Conservation (phyloP, 371 early-diverging fungal genomes). For the Zopfochytrium polystomum region DNA sequence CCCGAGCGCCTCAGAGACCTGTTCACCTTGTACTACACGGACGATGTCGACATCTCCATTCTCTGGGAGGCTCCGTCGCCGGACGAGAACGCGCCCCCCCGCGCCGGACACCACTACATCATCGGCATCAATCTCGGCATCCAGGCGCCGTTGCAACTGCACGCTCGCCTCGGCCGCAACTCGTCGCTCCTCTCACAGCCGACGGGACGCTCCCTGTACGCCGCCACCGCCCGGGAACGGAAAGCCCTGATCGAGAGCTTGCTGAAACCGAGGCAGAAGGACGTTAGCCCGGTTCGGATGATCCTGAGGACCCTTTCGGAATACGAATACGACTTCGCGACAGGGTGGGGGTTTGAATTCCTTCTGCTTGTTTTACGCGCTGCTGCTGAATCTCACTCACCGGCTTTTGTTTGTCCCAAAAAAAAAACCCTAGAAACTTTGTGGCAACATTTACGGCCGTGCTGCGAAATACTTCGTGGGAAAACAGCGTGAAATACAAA, state of each 20-base stretch:
- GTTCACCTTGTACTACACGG: constrained; percentile 76
- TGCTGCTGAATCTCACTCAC: background rate
- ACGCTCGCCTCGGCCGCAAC: constrained; percentile 21
- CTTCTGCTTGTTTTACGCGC: background rate
- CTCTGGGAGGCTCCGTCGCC: constrained; percentile 69
- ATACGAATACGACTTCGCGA: constrained; percentile 9
- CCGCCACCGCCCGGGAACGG: constrained; percentile 65
- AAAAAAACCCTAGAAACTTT: constrained; percentile 20
- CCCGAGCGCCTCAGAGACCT: constrained; percentile 42
- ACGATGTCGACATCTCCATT: constrained; percentile 82
- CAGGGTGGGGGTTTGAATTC: too few species aligned
- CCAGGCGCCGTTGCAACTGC: constrained; percentile 60
- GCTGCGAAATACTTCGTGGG: constrained; percentile 38
- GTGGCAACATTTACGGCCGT: constrained; percentile 22
- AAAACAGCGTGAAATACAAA: constrained; percentile 22
- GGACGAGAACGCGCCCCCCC: constrained; percentile 51
- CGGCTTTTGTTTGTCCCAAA: background rate
- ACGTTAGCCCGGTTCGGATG: constrained; percentile 67
- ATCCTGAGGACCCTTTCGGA: constrained; percentile 29
- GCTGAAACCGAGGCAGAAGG: constrained; percentile 58
- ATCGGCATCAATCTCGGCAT: constrained; percentile 83
- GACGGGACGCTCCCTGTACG: constrained; percentile 60
- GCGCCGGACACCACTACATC: constrained; percentile 75
- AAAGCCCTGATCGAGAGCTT: constrained; percentile 60
- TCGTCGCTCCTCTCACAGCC: constrained; percentile 33